Conservation (phyloP, 371 early-diverging fungal species). For the Mucor indicus region DNA sequence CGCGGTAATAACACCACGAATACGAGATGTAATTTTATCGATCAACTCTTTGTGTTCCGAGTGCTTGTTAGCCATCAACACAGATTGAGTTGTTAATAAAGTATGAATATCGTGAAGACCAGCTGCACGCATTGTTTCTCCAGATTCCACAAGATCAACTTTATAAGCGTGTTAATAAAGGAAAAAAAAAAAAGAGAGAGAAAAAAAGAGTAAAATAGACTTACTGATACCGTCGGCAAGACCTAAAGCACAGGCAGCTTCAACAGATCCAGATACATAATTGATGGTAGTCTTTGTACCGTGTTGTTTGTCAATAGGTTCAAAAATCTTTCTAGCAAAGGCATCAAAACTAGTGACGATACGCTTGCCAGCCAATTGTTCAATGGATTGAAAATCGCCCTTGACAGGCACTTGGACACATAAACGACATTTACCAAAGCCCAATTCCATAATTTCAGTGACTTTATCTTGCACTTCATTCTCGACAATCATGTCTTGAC, state of each 20-base stretch:
- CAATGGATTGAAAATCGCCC: slow-evolving; percentile 41
- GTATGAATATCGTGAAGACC: slow-evolving; percentile 90
- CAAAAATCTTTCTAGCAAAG: slow-evolving; percentile 69
- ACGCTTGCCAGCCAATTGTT: slow-evolving; percentile 86
- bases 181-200: neutral
- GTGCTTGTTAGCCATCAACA: slow-evolving; percentile 76
- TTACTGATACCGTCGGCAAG: slow-evolving; percentile 96
- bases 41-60: slow-evolving; percentile 64
- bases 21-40: slow-evolving; percentile 74
- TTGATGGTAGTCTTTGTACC: slow-evolving; percentile 68
- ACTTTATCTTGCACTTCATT: slow-evolving; percentile 70
- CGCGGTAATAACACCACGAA: slow-evolving; percentile 91
- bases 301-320: slow-evolving; percentile 57
- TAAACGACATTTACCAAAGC: slow-evolving; percentile 91
- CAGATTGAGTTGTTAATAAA: slow-evolving; percentile 81
- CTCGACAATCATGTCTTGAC: slow-evolving; percentile 91
- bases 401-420: slow-evolving; percentile 81
- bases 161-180: neutral
- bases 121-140: slow-evolving; percentile 98
- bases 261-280: slow-evolving; percentile 93
- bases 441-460: slow-evolving; percentile 74
- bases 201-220: slow-evolving; percentile 8
- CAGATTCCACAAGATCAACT: slow-evolving; percentile 71
- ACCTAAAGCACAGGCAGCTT: slow-evolving; percentile 95
- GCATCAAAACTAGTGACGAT: slow-evolving; percentile 92